phyloP scores from a whole-genome alignment of 108 stramenopile species.

The Nitzschia putrida region DNA sequence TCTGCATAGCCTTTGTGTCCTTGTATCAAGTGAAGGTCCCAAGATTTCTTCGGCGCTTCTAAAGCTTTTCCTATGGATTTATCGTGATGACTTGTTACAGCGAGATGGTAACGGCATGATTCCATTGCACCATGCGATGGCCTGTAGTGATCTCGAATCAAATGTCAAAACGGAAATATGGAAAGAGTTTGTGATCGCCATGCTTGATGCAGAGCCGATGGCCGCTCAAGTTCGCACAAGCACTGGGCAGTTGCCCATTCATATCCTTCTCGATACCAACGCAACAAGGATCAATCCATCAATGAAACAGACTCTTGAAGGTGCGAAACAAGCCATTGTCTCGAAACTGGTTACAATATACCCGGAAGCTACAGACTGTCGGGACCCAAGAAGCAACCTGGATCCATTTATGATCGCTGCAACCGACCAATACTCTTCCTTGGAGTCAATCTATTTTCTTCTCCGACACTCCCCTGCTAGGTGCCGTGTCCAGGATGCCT shows the following conservation, averaged over 20 bases:
- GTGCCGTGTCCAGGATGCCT: neutral
- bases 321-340: neutral
- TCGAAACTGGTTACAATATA: slow-evolving; percentile 19
- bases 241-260: slow-evolving; percentile 35
- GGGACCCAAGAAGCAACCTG: slow-evolving; percentile 50
- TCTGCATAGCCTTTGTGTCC: slow-evolving; percentile 19
- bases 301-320: neutral
- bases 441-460: slow-evolving; percentile 35
- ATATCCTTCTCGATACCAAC: slow-evolving; percentile 26
- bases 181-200: slow-evolving; percentile 9
- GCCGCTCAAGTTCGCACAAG: slow-evolving; percentile 6
- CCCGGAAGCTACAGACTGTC: slow-evolving; percentile 29
- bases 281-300: neutral
- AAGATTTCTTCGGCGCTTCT: slow-evolving; percentile 31
- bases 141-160: neutral
- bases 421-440: slow-evolving; percentile 9
- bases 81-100: slow-evolving; percentile 20
- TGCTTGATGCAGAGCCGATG: slow-evolving; percentile 25
- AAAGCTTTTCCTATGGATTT: slow-evolving; percentile 35
- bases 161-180: slow-evolving; percentile 4
- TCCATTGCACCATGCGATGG: slow-evolving; percentile 45
- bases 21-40: slow-evolving; percentile 15
- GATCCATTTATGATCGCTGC: slow-evolving; percentile 77
- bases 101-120: slow-evolving; percentile 32
- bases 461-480: slow-evolving; percentile 28